Evolutionary conservation across 2,329 filamentous ascomycete genomes (phyloP).

Genomic region (Pyrenochaeta sp.): DNA sequence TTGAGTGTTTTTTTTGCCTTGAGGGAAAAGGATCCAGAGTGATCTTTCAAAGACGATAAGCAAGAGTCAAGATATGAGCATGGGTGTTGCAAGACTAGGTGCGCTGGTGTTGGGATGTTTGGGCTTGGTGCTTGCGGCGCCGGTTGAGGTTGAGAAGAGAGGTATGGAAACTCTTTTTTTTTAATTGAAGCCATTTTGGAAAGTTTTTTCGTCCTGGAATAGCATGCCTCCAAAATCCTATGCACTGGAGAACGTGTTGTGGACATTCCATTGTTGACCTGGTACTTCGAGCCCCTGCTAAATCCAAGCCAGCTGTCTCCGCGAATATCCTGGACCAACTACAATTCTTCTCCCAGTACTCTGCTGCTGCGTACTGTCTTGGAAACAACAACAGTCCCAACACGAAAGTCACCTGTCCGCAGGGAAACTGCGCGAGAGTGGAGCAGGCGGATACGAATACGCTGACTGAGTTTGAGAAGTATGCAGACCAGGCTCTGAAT

Average conservation of each 20-base stretch:
- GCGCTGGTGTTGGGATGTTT: slow-evolving; percentile 27
- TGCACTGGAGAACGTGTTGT: no score
- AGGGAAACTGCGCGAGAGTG: slow-evolving; percentile 58
- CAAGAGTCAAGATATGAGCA: no score
- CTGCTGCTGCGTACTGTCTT: slow-evolving; percentile 61
- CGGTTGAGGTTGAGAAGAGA: slow-evolving; percentile 36
- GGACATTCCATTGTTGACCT: no score
- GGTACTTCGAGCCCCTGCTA: slow-evolving; percentile 1
- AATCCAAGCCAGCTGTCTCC: slow-evolving; percentile 43
- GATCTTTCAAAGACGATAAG: no score
- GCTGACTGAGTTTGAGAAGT: slow-evolving; percentile 58
- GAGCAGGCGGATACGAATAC: slow-evolving; percentile 56
- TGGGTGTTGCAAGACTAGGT: slow-evolving; percentile 23
- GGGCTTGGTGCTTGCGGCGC: slow-evolving; percentile 32
- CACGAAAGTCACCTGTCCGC: slow-evolving; percentile 53
- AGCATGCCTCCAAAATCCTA: no score
- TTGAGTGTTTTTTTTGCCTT: no score
- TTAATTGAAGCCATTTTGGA: no score
- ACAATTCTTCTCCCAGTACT: slow-evolving; percentile 59
- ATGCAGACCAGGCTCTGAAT: no score
- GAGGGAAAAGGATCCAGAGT: no score
- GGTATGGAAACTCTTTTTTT: no score
- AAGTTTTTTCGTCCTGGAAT: no score
- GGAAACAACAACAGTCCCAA: slow-evolving; percentile 56
- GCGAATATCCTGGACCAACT: slow-evolving; percentile 51